Base-by-base conservation (phyloP, 2,329 filamentous ascomycete genomes). In the Alternaria sp. region DNA sequence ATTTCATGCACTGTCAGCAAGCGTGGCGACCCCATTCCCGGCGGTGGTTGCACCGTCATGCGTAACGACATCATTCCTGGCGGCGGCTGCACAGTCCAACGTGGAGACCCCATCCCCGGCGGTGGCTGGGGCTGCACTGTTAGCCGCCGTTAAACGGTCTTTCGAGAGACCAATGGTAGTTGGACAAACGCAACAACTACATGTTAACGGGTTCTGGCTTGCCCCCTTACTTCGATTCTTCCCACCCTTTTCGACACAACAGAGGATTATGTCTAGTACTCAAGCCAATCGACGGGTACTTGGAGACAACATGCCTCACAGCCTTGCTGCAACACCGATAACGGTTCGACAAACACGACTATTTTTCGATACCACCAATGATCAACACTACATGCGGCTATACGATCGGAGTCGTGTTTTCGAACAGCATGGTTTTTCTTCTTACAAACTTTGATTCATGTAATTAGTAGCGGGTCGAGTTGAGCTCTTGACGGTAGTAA, bases 131-230 rank as follows among this genome's bases (percentile, higher is more conserved):
- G 10, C 7, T 56, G 53, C 53, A 56, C 52, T 30, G 52, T 55
- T 41, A 28, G 22, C 22, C 50, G 36, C 38, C 5, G 10, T n/a
- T 34, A 22, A 34, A 22, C 44, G 8, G 43, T 46, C 44, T 25
- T 12, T 34, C 28, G 27, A 44, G 27, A 8, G 52, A 32, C 45
- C 30, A 14, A 27, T 11, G 18, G 30, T 34, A 34, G 28, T 49
- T 49, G 18, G 18, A 34, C 14, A 11, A 49, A 28, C n/a, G 12
- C 49, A 56, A 63, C 36, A 50, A 50, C 45, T 49, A 49, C 45
- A 49, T 9, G 20, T 22, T 10, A 11, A 22, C 20, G 11, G 11
- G 28, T 49, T 22, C 30, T 22, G 28, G 28, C 45, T 34, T 28
- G 32, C 20, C 45, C 30, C 3, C 45, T 28, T 8, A 22, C 45